Conservation (phyloP, 129 eudicot species). For the Flaveria sonorensis region DNA sequence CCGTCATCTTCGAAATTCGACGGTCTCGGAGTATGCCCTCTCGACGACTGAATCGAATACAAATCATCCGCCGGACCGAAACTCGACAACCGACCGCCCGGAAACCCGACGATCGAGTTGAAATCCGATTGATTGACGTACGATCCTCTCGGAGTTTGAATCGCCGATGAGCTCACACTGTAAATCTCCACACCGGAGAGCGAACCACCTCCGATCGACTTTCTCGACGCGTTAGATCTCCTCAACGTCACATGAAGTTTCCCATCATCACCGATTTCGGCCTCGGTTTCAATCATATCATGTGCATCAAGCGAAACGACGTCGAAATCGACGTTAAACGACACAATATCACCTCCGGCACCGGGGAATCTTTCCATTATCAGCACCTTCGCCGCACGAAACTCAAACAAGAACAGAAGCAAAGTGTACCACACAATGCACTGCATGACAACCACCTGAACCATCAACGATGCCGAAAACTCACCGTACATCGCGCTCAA, state of each 20-base stretch:
- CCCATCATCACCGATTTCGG: conserved; percentile 50
- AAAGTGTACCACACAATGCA: conserved; percentile 65
- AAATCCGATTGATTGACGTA: conserved; percentile 48
- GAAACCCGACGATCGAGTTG: conserved; percentile 9
- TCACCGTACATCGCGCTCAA: conserved; percentile 55
- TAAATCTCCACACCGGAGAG: conserved; percentile 58
- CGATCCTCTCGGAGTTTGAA: conserved; percentile 58
- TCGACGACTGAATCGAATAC: conserved; percentile 24
- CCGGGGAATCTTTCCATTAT: conserved; percentile 54
- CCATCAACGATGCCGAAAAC: conserved; percentile 45
- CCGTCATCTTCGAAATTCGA: conserved; percentile 38
- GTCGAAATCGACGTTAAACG: conserved; percentile 49
- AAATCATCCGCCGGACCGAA: conserved; percentile 24
- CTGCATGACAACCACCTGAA: conserved; percentile 61
- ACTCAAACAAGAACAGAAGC: conserved; percentile 54
- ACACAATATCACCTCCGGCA: conserved; percentile 44
- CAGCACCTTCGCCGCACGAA: conserved; percentile 49
- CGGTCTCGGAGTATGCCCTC: conserved; percentile 21
- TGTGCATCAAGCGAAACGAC: conserved; percentile 56
- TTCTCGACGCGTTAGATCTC: conserved; percentile 46
- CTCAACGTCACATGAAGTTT: conserved; percentile 55
- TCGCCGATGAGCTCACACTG: conserved; percentile 48
- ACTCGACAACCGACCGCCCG: conserved; percentile 4
- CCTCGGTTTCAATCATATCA: conserved; percentile 42
- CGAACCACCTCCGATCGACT: conserved; percentile 32